Base-by-base conservation (phyloP, 2,329 filamentous ascomycete species). In the Raffaelea arxii region DNA sequence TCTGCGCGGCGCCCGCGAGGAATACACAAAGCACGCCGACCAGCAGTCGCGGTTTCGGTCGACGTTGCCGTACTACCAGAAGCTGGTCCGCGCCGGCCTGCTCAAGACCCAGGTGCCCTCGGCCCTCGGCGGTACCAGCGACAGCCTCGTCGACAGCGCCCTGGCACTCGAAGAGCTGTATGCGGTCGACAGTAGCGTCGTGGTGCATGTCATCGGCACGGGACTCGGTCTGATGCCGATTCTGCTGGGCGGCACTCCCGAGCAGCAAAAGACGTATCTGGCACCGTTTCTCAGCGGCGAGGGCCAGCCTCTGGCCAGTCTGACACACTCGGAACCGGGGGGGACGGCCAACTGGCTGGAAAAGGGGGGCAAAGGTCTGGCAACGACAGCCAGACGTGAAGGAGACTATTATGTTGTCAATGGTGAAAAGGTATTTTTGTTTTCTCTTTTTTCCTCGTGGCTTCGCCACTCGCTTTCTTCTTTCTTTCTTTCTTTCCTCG, bases 341-440 rank as follows among this genome's bases (percentile, higher is more conserved):
- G 74, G 73, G 0, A 68, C 68, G 12, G 71, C 74, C 6, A 77
- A 78, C 54, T 74, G 63, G 54, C 56, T 75, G 11, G 71, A 76
- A 54, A 65, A 64, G 39, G 73, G 72, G 2, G 69, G 63, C 0
- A 59, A 58, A 3, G 73, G 75, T 0, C 57, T 78, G 32, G 59
- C 65, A 40, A 77, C 72, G 3, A 72, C 68, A 2, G 74, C 74
- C 1, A 58, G 59, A 19, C 55, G 56, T 10, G 68, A 74, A n/a
- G 71, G 69, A 0, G 65, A 73, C 30, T 63, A 70, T 38, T 77
- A 70, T 68, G 55, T 77, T 3, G 53, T 78, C 23, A 70, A 69
- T 53, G 74, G 74, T 3, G 74, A 77, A 52, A 76, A 78, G 66
- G 66, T 67, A 36, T n/a, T n/a, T n/a, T n/a, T n/a, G n/a, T n/a